A percentile compares a stretch with the other conserved stretches of the same genome.
Evolutionary conservation across 306 rosid genomes (phyloP).

Genomic region (Cucumis melo): DNA sequence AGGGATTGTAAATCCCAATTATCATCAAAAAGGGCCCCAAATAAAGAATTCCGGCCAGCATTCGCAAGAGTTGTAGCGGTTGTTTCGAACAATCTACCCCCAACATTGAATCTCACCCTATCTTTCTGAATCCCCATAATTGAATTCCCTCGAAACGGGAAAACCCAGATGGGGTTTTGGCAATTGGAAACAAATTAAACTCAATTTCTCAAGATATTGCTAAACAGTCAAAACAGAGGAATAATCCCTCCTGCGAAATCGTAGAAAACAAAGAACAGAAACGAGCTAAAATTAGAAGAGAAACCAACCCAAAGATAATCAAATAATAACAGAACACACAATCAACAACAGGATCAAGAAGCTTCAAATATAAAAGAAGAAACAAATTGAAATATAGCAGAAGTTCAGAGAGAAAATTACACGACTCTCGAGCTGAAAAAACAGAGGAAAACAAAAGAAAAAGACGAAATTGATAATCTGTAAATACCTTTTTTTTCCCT

Average conservation of each 20-base stretch:
- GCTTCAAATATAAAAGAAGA: neutral
- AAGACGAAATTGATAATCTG: neutral
- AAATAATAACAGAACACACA: neutral
- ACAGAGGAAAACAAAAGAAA: constrained; percentile 8
- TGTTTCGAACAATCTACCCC: constrained; percentile 86
- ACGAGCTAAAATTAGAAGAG: neutral
- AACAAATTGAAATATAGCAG: neutral
- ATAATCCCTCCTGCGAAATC: neutral
- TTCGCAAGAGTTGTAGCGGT: constrained; percentile 76
- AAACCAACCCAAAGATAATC: neutral
- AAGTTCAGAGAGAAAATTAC: neutral
- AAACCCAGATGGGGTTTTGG: constrained; percentile 24
- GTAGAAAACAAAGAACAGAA: neutral
- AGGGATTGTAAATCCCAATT: constrained; percentile 41
- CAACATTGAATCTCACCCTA: constrained; percentile 71
- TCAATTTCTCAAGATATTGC: neutral
- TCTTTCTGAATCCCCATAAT: constrained; percentile 57
- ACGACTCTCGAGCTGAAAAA: neutral
- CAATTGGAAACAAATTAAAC: neutral
- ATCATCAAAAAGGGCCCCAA: constrained; percentile 84
- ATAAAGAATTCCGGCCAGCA: constrained; percentile 77
- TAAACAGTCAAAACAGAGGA: neutral
- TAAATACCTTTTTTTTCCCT: constrained; percentile 2
- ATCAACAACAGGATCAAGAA: neutral
- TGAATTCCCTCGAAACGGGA: constrained; percentile 12